Conservation (phyloP, 106 monocot species). For the Iris macrosiphon region DNA sequence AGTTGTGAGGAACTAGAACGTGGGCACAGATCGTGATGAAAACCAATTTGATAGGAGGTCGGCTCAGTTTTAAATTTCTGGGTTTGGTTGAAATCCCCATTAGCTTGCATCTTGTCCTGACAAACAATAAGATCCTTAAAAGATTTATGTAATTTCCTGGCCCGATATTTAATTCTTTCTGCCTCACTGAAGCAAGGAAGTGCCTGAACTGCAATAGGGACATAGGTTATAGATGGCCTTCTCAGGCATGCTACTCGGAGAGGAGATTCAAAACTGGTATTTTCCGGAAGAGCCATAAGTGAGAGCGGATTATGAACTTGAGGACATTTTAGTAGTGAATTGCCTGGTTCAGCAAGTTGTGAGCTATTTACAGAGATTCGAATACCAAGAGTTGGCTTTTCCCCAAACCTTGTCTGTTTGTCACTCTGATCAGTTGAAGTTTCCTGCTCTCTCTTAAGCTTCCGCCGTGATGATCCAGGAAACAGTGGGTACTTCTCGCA, state of each 20-base stretch:
- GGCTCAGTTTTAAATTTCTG: no score
- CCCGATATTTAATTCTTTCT: no score
- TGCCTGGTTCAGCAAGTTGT: no score
- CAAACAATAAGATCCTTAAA: no score
- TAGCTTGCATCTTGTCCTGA: no score
- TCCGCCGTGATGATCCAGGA: neutral
- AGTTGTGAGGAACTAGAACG: neutral
- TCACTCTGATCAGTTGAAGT: neutral
- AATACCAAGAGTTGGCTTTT: conserved; percentile 8
- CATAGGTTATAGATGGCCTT: neutral
- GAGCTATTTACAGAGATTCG: neutral
- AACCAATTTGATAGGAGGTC: neutral
- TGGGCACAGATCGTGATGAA: no score
- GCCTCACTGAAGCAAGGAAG: conserved; percentile 10
- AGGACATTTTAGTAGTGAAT: no score
- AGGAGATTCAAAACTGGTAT: no score
- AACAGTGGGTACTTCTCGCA: neutral
- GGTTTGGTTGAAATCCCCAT: no score
- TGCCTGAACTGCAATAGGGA: conserved; percentile 19
- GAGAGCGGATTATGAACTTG: no score
- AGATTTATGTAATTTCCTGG: no score
- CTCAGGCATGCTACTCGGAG: neutral
- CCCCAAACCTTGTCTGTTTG: neutral
- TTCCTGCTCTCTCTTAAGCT: neutral
- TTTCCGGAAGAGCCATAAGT: no score